phyloP scores from a whole-genome alignment of 345 rosid species.

The Erysimum cheiranthoides region DNA sequence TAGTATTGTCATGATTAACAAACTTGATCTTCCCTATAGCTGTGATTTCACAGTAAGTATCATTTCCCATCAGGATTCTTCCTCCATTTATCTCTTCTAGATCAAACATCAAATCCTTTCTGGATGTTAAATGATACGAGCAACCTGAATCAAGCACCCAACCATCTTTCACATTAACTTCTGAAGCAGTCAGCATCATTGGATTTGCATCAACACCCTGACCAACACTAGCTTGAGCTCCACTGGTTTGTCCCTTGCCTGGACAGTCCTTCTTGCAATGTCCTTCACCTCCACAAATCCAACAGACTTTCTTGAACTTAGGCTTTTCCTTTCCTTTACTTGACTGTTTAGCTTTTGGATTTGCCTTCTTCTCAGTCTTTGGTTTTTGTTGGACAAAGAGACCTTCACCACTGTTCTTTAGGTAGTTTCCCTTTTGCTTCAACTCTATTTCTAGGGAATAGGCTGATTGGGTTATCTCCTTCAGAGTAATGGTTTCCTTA shows the following conservation, averaged over 20 bases:
- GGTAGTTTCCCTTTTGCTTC: not conserved
- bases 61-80: not conserved
- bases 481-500: not conserved
- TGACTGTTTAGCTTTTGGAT: not conserved
- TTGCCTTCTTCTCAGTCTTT: not conserved
- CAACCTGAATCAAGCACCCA: constrained; percentile 9
- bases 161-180: not conserved
- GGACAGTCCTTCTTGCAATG: not conserved
- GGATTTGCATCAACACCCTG: not conserved
- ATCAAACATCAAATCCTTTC: not conserved
- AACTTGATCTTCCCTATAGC: not conserved
- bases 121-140: not conserved
- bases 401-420: not conserved
- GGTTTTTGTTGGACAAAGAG: not conserved
- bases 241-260: not conserved
- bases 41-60: not conserved
- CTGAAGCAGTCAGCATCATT: not conserved
- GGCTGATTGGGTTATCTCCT: not conserved
- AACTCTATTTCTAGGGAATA: not conserved
- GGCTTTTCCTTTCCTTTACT: not conserved
- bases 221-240: not conserved
- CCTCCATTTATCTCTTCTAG: not conserved
- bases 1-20: not conserved
- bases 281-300: not conserved
- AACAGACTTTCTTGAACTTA: not conserved